These are phyloP conservation scores for Eucommia ulmoides DNA, from an alignment of 257 asterid genomes.

Conservation along the genomic window DNA sequence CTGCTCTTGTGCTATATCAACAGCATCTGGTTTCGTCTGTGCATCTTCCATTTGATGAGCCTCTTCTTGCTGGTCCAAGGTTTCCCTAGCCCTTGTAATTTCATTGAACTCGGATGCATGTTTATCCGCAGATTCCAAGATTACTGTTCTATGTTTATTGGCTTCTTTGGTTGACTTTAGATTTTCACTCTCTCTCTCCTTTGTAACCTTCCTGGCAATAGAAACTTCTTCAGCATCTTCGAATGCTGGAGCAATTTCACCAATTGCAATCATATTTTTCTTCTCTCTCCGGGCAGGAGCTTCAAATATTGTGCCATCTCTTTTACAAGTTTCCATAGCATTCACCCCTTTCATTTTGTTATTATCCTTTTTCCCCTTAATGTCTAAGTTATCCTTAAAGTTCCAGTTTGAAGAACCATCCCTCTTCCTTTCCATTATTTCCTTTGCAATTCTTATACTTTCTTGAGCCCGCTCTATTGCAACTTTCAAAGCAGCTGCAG, in stretches of 20 bases:
- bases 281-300: constrained; percentile 16
- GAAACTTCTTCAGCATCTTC: constrained; percentile 14
- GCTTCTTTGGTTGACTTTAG: constrained; percentile 28
- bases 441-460: constrained; percentile 73
- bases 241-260: constrained; percentile 20
- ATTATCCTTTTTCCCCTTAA: constrained; percentile 18
- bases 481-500: constrained; percentile 69
- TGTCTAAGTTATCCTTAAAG: constrained; percentile 21
- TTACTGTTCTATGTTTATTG: constrained; percentile 21
- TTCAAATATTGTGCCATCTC: constrained; percentile 14
- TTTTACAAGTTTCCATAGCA: constrained; percentile 18
- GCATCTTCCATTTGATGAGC: constrained; percentile 12
- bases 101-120: constrained; percentile 12
- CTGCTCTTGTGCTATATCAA: constrained; percentile 16
- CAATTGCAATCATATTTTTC: constrained; percentile 8
- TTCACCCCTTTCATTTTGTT: constrained; percentile 15
- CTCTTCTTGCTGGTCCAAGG: constrained; percentile 9
- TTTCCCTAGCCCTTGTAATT: constrained; percentile 15
- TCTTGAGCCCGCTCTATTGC: constrained; percentile 91
- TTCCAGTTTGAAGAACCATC: constrained; percentile 29
- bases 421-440: constrained; percentile 62
- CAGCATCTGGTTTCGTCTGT: constrained; percentile 12
- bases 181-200: constrained; percentile 16
- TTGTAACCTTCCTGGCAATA: constrained; percentile 13
- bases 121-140: constrained; percentile 24